Evolutionary conservation across 2,329 filamentous ascomycete species (phyloP).

Genomic region (Arthrobotrys conoides): DNA sequence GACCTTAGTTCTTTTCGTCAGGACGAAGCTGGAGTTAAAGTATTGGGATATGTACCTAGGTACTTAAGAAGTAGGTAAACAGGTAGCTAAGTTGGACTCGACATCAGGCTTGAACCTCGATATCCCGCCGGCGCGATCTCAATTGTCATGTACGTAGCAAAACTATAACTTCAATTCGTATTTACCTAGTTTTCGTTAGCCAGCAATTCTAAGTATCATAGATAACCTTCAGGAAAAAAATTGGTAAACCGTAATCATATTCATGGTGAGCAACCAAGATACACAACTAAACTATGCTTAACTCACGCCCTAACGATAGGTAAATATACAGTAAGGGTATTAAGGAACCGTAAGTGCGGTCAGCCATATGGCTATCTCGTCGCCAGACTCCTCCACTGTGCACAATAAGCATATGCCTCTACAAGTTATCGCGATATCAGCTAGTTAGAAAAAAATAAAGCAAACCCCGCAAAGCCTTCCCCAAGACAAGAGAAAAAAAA

Average conservation of each 20-base stretch:
- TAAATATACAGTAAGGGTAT: not conserved
- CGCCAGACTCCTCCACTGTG: no score
- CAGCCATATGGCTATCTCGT: no score
- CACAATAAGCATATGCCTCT: not conserved
- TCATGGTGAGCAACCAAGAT: not conserved
- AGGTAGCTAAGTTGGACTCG: not conserved
- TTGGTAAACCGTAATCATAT: not conserved
- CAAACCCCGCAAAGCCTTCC: not conserved
- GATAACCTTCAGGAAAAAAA: not conserved
- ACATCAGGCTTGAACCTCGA: not conserved
- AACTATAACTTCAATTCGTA: not conserved
- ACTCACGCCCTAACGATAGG: not conserved
- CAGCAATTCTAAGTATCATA: not conserved
- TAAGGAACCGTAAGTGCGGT: not conserved
- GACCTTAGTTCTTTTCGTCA: not conserved
- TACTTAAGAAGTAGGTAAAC: no score
- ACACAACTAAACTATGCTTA: not conserved
- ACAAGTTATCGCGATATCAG: constrained; percentile 8
- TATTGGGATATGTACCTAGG: not conserved
- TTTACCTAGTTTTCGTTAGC: constrained; percentile 14
- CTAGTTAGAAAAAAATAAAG: not conserved
- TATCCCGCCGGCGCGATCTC: not conserved
- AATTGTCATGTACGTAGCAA: not conserved
- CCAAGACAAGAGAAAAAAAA: constrained; percentile 13
- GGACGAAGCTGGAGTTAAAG: not conserved